Evolutionary conservation across 306 rosid species (phyloP), one percentile per base, ranked within the genome.

Genomic region (Acmispon strigosus): DNA sequence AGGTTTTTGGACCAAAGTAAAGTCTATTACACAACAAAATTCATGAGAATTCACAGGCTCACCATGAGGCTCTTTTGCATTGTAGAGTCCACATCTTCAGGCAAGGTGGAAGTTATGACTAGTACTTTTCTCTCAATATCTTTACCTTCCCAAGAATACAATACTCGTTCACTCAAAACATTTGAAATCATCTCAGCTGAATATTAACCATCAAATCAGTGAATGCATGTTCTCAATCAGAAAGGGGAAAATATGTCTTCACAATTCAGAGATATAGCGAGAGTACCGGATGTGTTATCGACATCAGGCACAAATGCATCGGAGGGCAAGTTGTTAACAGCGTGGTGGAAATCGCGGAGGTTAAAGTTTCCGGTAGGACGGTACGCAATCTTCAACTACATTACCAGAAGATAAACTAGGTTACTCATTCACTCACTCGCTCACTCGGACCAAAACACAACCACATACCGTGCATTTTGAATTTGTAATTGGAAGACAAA

Each of bases 131-230:
- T 86, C 87, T 75, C 86, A 55, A 86, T 86, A 64, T 90, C 91
- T 84, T 81, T 84, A 57, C 87, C 85, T 81, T 82, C 86, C 94
- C 94, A 87, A 34, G 92, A 85, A 74, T 80, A 90, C 80, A 90
- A 49, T 20, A 90, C 89, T 74, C 69, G 84, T 66, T 87, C 90
- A 14, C 81, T 84, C 65, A 87, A 49, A 41, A 90, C 84, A 55
- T 69, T 86, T 4, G 96, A 86, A 70, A 90, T 61, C 85, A 81
- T 82, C 60, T 79, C 75, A 79, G 79, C 94, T 90, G 85, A 17
- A 56, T n/a, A 79, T 36, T 56, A 76, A 50, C 34, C 51, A 52
- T 16, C 66, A 44, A 55, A 41, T 0, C 49, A 66, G 8, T 78
- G 57, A 81, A 61, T 65, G 14, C n/a, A 48, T 17, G 55, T 49